These are phyloP conservation scores for Monosporozyma unispora DNA, from an alignment of 805 yeast genomes.

Conservation along the genomic window DNA sequence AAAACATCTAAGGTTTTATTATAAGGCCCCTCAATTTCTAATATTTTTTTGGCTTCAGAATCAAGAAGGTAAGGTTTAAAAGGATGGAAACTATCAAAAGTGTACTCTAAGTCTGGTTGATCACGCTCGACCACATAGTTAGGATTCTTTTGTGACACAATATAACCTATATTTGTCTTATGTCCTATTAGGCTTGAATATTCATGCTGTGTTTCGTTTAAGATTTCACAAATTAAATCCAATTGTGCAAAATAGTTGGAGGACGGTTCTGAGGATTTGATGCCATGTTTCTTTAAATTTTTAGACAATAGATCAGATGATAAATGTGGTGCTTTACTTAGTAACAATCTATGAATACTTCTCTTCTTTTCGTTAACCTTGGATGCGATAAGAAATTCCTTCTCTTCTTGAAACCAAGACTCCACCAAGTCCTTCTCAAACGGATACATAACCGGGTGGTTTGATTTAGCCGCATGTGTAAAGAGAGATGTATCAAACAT, in stretches of 20 bases:
- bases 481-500: slow-evolving; percentile 48
- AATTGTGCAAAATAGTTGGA: slow-evolving; percentile 25
- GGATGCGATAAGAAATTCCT: slow-evolving; percentile 8
- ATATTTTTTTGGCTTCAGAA: slow-evolving; percentile 29
- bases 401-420: slow-evolving; percentile 21
- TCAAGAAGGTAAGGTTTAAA: slow-evolving; percentile 43
- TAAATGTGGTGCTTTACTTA: slow-evolving; percentile 59
- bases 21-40: slow-evolving; percentile 48
- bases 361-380: slow-evolving; percentile 25
- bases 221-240: slow-evolving; percentile 31
- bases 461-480: slow-evolving; percentile 30
- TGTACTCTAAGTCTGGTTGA: slow-evolving; percentile 36
- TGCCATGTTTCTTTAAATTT: slow-evolving; percentile 36
- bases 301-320: slow-evolving; percentile 73
- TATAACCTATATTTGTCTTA: slow-evolving; percentile 45
- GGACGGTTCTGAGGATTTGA: slow-evolving; percentile 39
- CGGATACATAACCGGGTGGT: slow-evolving; percentile 7
- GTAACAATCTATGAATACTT: slow-evolving; percentile 62
- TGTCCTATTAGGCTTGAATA: slow-evolving; percentile 33
- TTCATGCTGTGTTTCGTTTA: slow-evolving; percentile 40
- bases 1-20: slow-evolving; percentile 75
- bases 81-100: slow-evolving; percentile 65
- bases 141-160: slow-evolving; percentile 53
- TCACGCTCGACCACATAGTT: slow-evolving; percentile 36
- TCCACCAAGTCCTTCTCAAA: slow-evolving; percentile 15